Evolutionary conservation across 2,329 filamentous ascomycete species (phyloP).

Genomic region (Venturia nashicola): DNA sequence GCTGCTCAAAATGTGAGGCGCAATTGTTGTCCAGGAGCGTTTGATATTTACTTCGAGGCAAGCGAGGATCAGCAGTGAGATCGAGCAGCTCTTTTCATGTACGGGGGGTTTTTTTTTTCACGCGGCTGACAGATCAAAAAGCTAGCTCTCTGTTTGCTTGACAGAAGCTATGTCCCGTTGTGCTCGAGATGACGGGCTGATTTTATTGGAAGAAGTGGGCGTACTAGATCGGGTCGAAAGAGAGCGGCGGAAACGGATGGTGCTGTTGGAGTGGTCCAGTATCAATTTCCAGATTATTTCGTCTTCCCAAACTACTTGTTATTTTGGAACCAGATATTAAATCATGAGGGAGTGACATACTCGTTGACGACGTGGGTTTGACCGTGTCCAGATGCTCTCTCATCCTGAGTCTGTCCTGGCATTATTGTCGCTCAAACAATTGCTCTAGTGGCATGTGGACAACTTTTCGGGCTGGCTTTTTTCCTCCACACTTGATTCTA

Average conservation of each 20-base stretch:
- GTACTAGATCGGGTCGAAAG: neutral
- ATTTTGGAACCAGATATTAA: neutral
- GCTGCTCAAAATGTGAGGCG: neutral
- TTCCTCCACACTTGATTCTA: neutral
- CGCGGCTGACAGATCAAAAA: neutral
- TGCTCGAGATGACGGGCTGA: neutral
- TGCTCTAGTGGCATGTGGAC: neutral
- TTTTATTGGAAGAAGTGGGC: neutral
- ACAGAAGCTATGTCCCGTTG: neutral
- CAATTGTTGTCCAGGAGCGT: neutral
- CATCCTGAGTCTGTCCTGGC: neutral
- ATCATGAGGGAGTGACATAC: neutral
- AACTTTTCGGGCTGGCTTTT: neutral
- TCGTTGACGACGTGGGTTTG: neutral
- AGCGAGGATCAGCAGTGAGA: neutral
- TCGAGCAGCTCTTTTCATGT: neutral
- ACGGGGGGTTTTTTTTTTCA: neutral
- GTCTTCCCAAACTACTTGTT: neutral
- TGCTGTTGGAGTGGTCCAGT: neutral
- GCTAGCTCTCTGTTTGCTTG: neutral
- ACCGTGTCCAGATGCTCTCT: neutral
- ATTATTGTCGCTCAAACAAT: neutral
- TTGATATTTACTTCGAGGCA: neutral
- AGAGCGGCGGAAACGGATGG: neutral
- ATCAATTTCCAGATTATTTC: neutral